Evolutionary conservation across 139 green algal species (phyloP).

Genomic region (Diplosphaera chodatii): DNA sequence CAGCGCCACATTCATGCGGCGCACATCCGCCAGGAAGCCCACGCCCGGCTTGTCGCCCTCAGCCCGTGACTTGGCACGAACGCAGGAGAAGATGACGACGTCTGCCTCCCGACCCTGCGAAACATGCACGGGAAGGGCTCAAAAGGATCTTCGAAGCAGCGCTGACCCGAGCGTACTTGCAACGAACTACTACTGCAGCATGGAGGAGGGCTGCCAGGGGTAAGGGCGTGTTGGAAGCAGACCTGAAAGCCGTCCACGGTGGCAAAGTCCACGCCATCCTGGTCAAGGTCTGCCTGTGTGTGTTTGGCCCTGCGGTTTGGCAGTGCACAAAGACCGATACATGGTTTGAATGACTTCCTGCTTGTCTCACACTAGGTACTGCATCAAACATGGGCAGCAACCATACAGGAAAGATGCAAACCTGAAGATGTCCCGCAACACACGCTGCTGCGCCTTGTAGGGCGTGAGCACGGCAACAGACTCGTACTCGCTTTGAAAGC

Average conservation of each 20-base stretch:
- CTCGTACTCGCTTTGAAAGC: conserved; percentile 13
- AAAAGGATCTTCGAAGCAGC: not conserved
- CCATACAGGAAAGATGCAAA: too few relatives aligned
- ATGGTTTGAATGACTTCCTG: too few relatives aligned
- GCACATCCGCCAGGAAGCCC: conserved; percentile 60
- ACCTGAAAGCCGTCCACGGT: conserved; percentile 67
- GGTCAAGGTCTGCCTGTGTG: not conserved
- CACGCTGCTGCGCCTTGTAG: conserved; percentile 49
- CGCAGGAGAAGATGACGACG: conserved; percentile 59
- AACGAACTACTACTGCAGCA: too few relatives aligned
- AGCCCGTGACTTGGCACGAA: conserved; percentile 41
- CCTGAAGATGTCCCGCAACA: conserved; percentile 23
- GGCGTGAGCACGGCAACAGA: conserved; percentile 51
- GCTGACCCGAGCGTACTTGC: too few relatives aligned
- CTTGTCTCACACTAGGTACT: too few relatives aligned
- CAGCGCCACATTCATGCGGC: conserved; percentile 71
- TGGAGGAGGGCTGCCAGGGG: too few relatives aligned
- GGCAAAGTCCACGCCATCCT: conserved; percentile 30
- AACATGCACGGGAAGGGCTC: not conserved
- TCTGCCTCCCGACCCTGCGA: conserved; percentile 60
- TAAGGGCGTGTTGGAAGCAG: not conserved
- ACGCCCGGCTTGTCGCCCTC: conserved; percentile 8
- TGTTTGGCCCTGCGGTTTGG: not conserved
- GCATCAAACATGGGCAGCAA: too few relatives aligned
- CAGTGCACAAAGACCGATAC: too few relatives aligned